Percentiles rank a stretch among this genome's conserved stretches.
phyloP scores from a whole-genome alignment of 2,329 filamentous ascomycete species.

The Calonectria montana region DNA sequence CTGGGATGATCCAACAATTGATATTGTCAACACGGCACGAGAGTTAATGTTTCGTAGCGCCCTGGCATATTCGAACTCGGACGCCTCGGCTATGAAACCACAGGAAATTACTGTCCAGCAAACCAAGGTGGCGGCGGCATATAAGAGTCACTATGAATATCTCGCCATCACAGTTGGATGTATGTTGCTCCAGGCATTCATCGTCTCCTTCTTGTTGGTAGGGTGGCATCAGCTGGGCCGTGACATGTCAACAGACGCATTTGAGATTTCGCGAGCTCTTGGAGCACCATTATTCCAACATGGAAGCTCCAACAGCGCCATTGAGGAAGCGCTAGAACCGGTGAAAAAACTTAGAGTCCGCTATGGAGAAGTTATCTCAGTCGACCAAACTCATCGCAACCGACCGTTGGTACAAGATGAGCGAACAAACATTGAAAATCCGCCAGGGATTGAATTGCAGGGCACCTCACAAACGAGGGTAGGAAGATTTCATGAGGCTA shows the following conservation, averaged over 20 bases:
- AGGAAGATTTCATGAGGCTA: not conserved
- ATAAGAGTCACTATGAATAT: constrained; percentile 6
- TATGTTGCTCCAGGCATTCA: not conserved
- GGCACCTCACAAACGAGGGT: not conserved
- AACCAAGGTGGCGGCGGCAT: not conserved
- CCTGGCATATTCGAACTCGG: not conserved
- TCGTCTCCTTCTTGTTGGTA: not conserved
- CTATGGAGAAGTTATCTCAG: not conserved
- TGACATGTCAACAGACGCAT: not conserved
- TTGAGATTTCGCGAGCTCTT: constrained; percentile 5
- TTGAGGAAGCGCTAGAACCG: not conserved
- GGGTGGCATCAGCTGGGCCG: constrained; percentile 4
- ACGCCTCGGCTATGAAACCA: not conserved
- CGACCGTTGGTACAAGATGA: not conserved
- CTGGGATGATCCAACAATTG: constrained; percentile 7
- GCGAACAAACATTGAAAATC: too few species aligned
- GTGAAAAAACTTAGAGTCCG: not conserved
- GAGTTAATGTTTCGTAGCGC: constrained; percentile 9
- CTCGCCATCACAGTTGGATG: constrained; percentile 2
- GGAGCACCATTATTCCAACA: not conserved
- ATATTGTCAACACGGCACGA: constrained; percentile 3
- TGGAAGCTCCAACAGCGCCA: not conserved
- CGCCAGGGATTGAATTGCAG: not conserved
- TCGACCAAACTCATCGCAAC: not conserved
- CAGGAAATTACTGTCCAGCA: not conserved